Evolutionary conservation across 2,329 filamentous ascomycete genomes (phyloP), one percentile per base, ranked within the genome.

Genomic region (Orbilia quercus): DNA sequence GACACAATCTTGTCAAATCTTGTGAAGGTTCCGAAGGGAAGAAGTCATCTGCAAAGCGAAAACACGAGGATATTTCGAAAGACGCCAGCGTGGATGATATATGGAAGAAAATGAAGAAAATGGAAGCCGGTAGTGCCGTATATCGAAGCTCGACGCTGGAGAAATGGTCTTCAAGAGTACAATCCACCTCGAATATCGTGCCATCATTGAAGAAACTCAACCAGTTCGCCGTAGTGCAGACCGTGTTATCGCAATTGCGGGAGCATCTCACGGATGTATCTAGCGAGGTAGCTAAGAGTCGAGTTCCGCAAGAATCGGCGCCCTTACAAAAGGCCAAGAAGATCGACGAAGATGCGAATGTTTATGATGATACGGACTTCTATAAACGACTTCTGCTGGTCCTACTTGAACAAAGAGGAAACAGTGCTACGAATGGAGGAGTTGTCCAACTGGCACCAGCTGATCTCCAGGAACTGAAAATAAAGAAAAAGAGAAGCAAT

Each of bases 311-410:
- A 6, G 74, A 75, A 40, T 75, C 75, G 12, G 75, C 65, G 16
- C 67, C 63, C 5, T 50, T 47, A 2, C 75, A 77, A 34, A 66
- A 65, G 40, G 53, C 58, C 4, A 84, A 84, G 28, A 82, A 82
- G 75, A 86, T 86, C 78, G 78, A 88, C 22, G 81, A 82, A 76
- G 88, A 89, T 78, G 80, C 81, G 0, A 82, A 84, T 18, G 88
- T 96, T 76, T 99, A 95, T 82, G 94, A 98, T 79, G 95, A 99
- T 78, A 91, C 91, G 9, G 89, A 96, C 79, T 97, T 98, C 81
- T 99, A 99, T 82, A 92, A 96, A 80, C 83, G 95, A 12, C 86
- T 99, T 1, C 87, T 99, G 25, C 96, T 96, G 80, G 92, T 96
- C 79, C 88, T 99, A 1, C 90, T 99, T 7, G 92, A 96, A 79